A percentile compares a stretch with the other conserved stretches of the same genome.
Conservation (phyloP, 2,329 filamentous ascomycete genomes). For the Dryadomyces quercivorus region DNA sequence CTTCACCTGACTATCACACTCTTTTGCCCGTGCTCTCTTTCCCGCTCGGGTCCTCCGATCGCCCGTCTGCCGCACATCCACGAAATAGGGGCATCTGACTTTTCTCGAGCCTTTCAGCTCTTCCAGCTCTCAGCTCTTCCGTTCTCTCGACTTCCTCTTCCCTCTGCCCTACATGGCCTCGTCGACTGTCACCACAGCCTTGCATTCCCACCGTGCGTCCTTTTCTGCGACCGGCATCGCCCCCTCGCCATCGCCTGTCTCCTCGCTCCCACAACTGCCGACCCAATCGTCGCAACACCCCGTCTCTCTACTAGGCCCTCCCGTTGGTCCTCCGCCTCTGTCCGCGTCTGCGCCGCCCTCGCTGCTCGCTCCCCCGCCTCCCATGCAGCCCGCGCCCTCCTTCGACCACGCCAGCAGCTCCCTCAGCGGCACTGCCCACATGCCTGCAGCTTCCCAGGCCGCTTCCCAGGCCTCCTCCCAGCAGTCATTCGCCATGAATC, state of each 20-base stretch:
- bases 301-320: not conserved
- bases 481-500: constrained; percentile 45
- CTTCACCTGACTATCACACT: not conserved
- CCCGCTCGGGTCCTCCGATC: not conserved
- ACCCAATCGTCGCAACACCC: not conserved
- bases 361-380: not conserved
- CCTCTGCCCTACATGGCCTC: constrained; percentile 20
- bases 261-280: constrained; percentile 3
- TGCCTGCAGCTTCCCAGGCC: constrained; percentile 15
- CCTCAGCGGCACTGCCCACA: constrained; percentile 10
- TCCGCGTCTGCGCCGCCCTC: not conserved
- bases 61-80: not conserved
- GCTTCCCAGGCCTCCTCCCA: constrained; percentile 34
- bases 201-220: constrained; percentile 15
- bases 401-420: constrained; percentile 10
- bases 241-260: constrained; percentile 1
- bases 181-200: constrained; percentile 20
- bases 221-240: constrained; percentile 12
- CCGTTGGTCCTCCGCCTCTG: not conserved
- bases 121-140: not conserved
- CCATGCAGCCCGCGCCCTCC: constrained; percentile 4
- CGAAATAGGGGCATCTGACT: not conserved
- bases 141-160: not conserved
- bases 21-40: not conserved
- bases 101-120: too few species aligned